Evolutionary conservation across 331 rosid genomes (phyloP).

Genomic region (Telfairia occidentalis): DNA sequence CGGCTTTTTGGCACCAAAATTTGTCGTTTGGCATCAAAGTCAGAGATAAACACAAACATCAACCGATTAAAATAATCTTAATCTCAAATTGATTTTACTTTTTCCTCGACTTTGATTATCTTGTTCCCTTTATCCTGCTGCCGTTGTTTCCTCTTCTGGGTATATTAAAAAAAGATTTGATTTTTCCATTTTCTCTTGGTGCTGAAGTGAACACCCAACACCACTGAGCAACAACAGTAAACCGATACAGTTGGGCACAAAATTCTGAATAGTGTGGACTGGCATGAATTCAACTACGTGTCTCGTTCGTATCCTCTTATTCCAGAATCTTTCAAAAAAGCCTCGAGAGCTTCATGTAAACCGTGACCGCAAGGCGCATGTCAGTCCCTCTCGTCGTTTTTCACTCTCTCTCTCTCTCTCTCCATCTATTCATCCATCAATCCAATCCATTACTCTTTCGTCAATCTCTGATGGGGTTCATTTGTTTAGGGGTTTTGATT

Average conservation of each 20-base stretch:
- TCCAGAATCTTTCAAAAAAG: conserved; percentile 23
- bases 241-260: not conserved
- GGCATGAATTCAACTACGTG: conserved; percentile 36
- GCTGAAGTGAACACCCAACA: conserved; percentile 4
- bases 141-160: not conserved
- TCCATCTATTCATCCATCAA: not conserved
- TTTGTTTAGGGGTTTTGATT: not conserved
- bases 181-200: not conserved
- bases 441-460: no score
- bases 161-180: not conserved
- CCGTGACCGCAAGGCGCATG: conserved; percentile 20
- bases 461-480: not conserved
- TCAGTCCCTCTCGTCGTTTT: not conserved
- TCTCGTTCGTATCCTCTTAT: conserved; percentile 31
- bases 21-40: not conserved
- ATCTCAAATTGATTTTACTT: not conserved
- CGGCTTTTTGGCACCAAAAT: not conserved
- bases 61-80: not conserved
- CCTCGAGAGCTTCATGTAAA: conserved; percentile 13
- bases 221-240: conserved; percentile 7
- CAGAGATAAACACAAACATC: not conserved
- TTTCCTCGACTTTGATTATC: not conserved
- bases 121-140: not conserved
- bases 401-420: not conserved
- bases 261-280: conserved; percentile 3